Percentiles rank a stretch among this genome's conserved stretches.
phyloP scores from a whole-genome alignment of 495 filamentous ascomycete species.

The Chaetomium tenue region DNA sequence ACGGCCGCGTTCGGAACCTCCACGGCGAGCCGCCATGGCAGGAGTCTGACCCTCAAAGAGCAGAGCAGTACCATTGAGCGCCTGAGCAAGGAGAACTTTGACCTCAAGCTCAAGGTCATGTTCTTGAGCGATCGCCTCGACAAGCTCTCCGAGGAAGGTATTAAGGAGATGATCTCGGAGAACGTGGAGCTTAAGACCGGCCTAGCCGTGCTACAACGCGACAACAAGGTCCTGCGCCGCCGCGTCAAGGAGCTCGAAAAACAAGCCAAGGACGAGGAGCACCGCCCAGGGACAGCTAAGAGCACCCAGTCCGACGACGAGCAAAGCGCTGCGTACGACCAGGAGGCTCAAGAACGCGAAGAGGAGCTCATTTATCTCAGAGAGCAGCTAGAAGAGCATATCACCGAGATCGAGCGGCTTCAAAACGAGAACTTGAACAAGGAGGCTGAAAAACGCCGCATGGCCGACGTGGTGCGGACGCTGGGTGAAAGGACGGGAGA shows the following conservation, averaged over 20 bases:
- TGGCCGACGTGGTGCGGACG: conserved; percentile 73
- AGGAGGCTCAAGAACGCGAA: conserved; percentile 69
- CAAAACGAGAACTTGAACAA: conserved; percentile 69
- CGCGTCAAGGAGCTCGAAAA: conserved; percentile 83
- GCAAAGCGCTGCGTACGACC: conserved; percentile 47
- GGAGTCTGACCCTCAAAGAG: conserved; percentile 90
- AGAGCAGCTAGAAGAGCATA: conserved; percentile 79
- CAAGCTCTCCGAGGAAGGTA: conserved; percentile 89
- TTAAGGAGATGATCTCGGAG: conserved; percentile 95
- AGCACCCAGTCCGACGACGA: conserved; percentile 52
- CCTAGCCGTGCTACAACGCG: conserved; percentile 80
- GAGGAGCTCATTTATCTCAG: conserved; percentile 80
- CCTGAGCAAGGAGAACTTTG: conserved; percentile 94
- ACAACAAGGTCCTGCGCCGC: conserved; percentile 75
- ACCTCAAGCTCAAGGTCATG: conserved; percentile 95
- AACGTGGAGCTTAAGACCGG: conserved; percentile 94
- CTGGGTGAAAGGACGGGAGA: conserved; percentile 63
- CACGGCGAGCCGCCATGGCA: conserved; percentile 60
- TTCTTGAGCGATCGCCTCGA: conserved; percentile 92
- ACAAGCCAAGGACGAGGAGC: conserved; percentile 70
- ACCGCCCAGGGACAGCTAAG: conserved; percentile 55
- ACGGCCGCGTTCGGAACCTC: conserved; percentile 34
- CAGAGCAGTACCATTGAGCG: conserved; percentile 96
- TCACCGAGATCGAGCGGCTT: conserved; percentile 77
- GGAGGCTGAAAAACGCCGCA: conserved; percentile 75